These are phyloP conservation scores for Colletotrichum musicola DNA, from an alignment of 2,329 filamentous ascomycete species.

Conservation along the genomic window DNA sequence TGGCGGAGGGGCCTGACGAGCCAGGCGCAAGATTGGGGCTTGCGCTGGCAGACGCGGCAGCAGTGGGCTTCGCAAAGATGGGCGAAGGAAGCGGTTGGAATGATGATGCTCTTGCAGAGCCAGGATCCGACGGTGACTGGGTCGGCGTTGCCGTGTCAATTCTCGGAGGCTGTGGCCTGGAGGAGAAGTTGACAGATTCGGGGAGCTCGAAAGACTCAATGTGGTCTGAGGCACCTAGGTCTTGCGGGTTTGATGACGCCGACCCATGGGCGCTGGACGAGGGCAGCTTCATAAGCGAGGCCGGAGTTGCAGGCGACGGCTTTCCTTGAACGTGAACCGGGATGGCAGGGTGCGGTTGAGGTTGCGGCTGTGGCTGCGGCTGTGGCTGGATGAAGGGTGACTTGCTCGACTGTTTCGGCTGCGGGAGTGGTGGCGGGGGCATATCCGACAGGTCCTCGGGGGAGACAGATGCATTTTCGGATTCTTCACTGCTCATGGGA, in stretches of 20 bases:
- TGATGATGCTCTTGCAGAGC: slow-evolving; percentile 62
- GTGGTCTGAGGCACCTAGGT: slow-evolving; percentile 59
- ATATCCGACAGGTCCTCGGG: slow-evolving; percentile 74
- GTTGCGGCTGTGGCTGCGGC: slow-evolving; percentile 50
- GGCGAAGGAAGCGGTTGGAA: slow-evolving; percentile 65
- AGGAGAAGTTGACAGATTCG: slow-evolving; percentile 70
- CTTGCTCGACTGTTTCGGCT: slow-evolving; percentile 72
- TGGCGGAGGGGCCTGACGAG: slow-evolving; percentile 58
- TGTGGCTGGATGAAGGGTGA: slow-evolving; percentile 77
- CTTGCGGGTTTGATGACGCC: slow-evolving; percentile 53
- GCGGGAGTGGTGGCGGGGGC: slow-evolving; percentile 76
- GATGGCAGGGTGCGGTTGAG: slow-evolving; percentile 41
- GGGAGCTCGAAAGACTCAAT: slow-evolving; percentile 76
- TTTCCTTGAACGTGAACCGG: slow-evolving; percentile 51
- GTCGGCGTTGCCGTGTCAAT: slow-evolving; percentile 66
- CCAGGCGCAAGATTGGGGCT: slow-evolving; percentile 74
- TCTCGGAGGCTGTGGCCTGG: slow-evolving; percentile 59
- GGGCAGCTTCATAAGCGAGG: slow-evolving; percentile 85
- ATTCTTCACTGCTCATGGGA: slow-evolving; percentile 61
- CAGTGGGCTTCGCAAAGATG: slow-evolving; percentile 54
- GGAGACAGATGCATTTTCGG: slow-evolving; percentile 76
- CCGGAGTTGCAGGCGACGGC: slow-evolving; percentile 82
- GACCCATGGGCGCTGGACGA: slow-evolving; percentile 62
- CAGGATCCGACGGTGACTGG: slow-evolving; percentile 53
- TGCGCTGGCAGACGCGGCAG: slow-evolving; percentile 68